Evolutionary conservation across 2,329 filamentous ascomycete species (phyloP).

Genomic region (Calycina herbarum): DNA sequence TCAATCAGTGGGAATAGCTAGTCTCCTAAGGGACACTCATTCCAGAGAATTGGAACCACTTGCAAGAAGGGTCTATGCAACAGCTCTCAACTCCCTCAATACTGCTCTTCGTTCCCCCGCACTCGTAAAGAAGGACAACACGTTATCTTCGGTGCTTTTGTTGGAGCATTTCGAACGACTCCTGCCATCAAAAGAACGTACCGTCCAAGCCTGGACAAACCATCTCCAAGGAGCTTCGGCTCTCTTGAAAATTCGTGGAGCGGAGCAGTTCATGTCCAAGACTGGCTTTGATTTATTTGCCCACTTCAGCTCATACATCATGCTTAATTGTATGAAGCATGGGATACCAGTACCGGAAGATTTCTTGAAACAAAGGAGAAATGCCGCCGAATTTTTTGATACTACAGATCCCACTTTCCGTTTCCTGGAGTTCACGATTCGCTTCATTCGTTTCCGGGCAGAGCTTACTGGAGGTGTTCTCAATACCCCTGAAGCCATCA

Average conservation of each 20-base stretch:
- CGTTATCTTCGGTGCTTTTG: slow-evolving; percentile 53
- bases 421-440: slow-evolving; percentile 4
- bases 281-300: slow-evolving; percentile 53
- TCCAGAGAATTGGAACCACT: slow-evolving; percentile 43
- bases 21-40: slow-evolving; percentile 43
- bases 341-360: slow-evolving; percentile 49
- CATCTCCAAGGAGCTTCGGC: slow-evolving; percentile 52
- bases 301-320: slow-evolving; percentile 51
- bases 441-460: slow-evolving; percentile 18
- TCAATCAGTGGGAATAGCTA: slow-evolving; percentile 50
- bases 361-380: slow-evolving; percentile 44
- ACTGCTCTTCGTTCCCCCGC: slow-evolving; percentile 46
- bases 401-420: slow-evolving; percentile 9
- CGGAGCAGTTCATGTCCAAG: slow-evolving; percentile 46
- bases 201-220: slow-evolving; percentile 47
- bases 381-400: slow-evolving; percentile 40
- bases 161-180: slow-evolving; percentile 54
- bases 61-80: slow-evolving; percentile 50
- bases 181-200: slow-evolving; percentile 37
- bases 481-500: slow-evolving; percentile 5
- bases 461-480: slow-evolving; percentile 10
- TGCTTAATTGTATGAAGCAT: slow-evolving; percentile 52
- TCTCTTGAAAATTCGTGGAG: slow-evolving; percentile 48
- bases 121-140: slow-evolving; percentile 50
- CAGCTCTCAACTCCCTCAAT: slow-evolving; percentile 49